A percentile compares a stretch with the other conserved stretches of the same genome.
These are phyloP conservation scores for Tilletia setariae DNA, from an alignment of 1,284 basidiomycete genomes.

Conservation along the genomic window DNA sequence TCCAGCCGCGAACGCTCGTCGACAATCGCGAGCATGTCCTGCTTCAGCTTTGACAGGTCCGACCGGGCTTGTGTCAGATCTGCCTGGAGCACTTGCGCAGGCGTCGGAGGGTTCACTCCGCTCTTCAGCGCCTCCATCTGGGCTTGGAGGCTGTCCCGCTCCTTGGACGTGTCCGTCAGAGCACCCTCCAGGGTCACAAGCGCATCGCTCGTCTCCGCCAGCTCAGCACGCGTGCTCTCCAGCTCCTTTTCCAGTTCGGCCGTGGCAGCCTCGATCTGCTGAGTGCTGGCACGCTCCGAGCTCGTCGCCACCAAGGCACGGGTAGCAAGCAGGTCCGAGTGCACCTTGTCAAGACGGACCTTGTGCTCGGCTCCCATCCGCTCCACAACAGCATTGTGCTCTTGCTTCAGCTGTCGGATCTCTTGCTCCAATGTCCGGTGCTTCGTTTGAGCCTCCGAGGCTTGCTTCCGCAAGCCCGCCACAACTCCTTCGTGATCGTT, in stretches of 20 bases:
- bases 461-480: slow-evolving; percentile 7
- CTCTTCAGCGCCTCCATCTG: slow-evolving; percentile 42
- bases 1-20: slow-evolving; percentile 40
- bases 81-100: slow-evolving; percentile 71
- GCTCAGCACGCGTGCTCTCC: slow-evolving; percentile 63
- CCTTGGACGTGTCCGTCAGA: slow-evolving; percentile 52
- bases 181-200: slow-evolving; percentile 53
- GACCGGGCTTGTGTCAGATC: slow-evolving; percentile 39
- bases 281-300: neutral
- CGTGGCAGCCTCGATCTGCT: neutral
- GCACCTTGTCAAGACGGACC: slow-evolving; percentile 24
- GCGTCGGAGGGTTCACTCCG: slow-evolving; percentile 59
- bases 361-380: slow-evolving; percentile 32
- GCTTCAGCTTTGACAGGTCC: slow-evolving; percentile 64
- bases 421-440: neutral
- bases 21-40: slow-evolving; percentile 31
- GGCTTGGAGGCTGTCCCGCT: slow-evolving; percentile 49
- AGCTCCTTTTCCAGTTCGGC: slow-evolving; percentile 57
- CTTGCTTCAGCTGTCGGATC: slow-evolving; percentile 3
- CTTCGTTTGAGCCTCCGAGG: neutral
- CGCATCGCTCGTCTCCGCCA: slow-evolving; percentile 53
- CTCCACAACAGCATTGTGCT: slow-evolving; percentile 17
- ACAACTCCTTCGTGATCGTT: slow-evolving; percentile 35
- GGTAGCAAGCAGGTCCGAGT: neutral
- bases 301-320: neutral